These are phyloP conservation scores for Lachnellula willkommii DNA, from an alignment of 2,329 filamentous ascomycete genomes.

Conservation along the genomic window DNA sequence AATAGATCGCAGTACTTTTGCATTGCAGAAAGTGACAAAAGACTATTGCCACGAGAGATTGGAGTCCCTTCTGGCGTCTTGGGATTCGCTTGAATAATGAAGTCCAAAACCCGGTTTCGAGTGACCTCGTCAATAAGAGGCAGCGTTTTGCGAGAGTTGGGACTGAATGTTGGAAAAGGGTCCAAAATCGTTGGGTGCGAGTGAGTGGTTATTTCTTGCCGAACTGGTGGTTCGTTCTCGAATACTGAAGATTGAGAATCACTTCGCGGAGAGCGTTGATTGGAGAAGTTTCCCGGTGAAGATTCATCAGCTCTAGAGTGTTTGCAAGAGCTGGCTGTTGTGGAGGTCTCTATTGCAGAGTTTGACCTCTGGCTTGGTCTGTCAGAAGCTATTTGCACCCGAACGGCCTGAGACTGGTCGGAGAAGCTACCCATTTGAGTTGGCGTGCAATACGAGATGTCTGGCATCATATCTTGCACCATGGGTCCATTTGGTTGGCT, in stretches of 20 bases:
- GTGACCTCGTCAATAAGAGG: slow-evolving; percentile 37
- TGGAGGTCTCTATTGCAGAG: neutral
- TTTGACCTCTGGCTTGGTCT: neutral
- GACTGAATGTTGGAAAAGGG: slow-evolving; percentile 29
- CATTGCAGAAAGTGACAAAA: slow-evolving; percentile 46
- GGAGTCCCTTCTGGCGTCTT: slow-evolving; percentile 42
- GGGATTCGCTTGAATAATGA: slow-evolving; percentile 46
- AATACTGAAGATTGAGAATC: slow-evolving; percentile 6
- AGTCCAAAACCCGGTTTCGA: slow-evolving; percentile 40
- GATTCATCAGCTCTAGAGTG: neutral
- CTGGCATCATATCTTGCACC: neutral
- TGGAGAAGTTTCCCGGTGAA: neutral
- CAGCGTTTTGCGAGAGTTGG: slow-evolving; percentile 11
- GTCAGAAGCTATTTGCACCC: neutral
- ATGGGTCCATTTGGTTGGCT: neutral
- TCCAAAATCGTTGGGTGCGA: neutral
- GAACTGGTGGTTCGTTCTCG: neutral
- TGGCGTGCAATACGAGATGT: neutral
- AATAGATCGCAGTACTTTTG: slow-evolving; percentile 55
- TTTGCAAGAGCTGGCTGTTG: neutral
- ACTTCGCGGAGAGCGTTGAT: neutral
- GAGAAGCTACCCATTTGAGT: neutral
- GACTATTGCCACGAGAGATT: slow-evolving; percentile 44
- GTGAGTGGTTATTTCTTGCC: neutral
- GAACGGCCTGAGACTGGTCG: neutral